A percentile compares a stretch with the other conserved stretches of the same genome.
phyloP scores from a whole-genome alignment of 495 filamentous ascomycete species.

The Trichocladium uniseriatum region DNA sequence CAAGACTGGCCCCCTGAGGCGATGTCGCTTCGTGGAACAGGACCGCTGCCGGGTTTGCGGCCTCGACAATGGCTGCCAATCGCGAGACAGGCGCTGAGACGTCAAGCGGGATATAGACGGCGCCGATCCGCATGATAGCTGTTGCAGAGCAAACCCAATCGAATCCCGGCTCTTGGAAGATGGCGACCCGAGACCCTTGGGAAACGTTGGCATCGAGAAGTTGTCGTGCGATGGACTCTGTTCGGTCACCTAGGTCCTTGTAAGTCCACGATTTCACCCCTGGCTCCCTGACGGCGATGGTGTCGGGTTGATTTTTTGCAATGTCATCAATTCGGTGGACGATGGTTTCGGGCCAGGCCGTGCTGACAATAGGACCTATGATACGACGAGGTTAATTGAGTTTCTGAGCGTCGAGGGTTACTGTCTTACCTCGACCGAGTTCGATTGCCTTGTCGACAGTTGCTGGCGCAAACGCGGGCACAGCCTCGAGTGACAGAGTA shows the following conservation, averaged over 20 bases:
- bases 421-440: too few relatives aligned
- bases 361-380: too few relatives aligned
- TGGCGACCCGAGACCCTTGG: slow-evolving; percentile 16
- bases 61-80: slow-evolving; percentile 11
- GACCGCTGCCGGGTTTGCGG: slow-evolving; percentile 17
- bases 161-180: slow-evolving; percentile 27
- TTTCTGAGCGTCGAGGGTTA: too few relatives aligned
- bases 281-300: too few relatives aligned
- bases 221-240: slow-evolving; percentile 9
- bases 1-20: too few relatives aligned
- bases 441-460: too few relatives aligned
- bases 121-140: slow-evolving; percentile 42
- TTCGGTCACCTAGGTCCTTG: slow-evolving; percentile 4
- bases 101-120: slow-evolving; percentile 48
- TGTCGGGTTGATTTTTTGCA: too few relatives aligned
- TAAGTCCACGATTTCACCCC: slow-evolving; percentile 8
- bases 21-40: slow-evolving; percentile 40
- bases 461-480: too few relatives aligned
- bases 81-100: slow-evolving; percentile 9
- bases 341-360: too few relatives aligned
- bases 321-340: too few relatives aligned
- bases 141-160: slow-evolving; percentile 45
- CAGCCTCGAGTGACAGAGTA: too few relatives aligned
- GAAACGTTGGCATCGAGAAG: neutral
- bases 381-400: too few relatives aligned